A percentile compares a stretch with the other conserved stretches of the same genome.
Conservation (phyloP, 345 rosid genomes). For the Populus euphratica region DNA sequence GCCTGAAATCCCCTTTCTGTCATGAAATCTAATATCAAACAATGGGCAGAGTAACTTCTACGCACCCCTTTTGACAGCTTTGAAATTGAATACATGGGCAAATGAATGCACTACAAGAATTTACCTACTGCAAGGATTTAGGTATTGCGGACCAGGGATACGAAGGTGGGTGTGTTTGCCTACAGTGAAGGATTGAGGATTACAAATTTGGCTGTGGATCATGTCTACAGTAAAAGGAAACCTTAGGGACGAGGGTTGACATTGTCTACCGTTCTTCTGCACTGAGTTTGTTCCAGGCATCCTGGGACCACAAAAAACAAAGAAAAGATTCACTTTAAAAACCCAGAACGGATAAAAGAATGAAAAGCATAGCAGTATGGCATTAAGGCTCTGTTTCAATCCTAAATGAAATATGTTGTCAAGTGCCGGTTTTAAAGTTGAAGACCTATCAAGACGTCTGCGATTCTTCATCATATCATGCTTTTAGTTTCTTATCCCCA, state of each 20-base stretch:
- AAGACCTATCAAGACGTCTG: not conserved
- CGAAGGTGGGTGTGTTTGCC: not conserved
- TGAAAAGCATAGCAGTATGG: not conserved
- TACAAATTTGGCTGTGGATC: not conserved
- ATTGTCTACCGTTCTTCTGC: constrained; percentile 19
- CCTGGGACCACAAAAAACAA: constrained; percentile 8
- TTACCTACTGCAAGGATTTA: not conserved
- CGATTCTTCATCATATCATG: not conserved
- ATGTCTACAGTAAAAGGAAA: not conserved
- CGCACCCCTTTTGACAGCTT: not conserved
- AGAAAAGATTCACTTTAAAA: not conserved
- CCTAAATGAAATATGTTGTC: not conserved
- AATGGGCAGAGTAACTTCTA: not conserved
- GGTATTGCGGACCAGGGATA: not conserved
- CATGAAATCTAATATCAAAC: too few species aligned
- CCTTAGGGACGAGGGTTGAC: not conserved
- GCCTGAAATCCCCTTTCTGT: not conserved
- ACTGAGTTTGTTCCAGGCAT: constrained; percentile 32
- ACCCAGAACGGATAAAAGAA: not conserved
- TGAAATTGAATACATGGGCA: not conserved
- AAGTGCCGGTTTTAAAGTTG: not conserved
- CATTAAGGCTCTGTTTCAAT: not conserved
- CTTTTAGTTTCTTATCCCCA: not conserved
- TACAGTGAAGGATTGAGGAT: not conserved
- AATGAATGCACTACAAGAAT: not conserved